Percentiles rank a stretch among this genome's conserved stretches.
phyloP scores from a whole-genome alignment of 257 asterid genomes.

The Perilla frutescens region DNA sequence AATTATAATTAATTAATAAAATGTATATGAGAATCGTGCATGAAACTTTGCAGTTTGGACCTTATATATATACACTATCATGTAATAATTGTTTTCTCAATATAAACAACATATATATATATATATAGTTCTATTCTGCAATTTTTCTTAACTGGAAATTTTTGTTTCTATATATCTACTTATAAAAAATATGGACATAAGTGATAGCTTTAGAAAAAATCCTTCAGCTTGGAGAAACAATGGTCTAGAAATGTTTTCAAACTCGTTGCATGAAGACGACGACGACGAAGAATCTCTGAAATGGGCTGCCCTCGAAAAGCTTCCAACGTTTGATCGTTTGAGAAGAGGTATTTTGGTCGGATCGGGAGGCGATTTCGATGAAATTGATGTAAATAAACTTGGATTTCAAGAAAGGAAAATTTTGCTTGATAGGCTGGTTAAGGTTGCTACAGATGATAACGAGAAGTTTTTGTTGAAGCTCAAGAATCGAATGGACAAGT shows the following conservation, averaged over 20 bases:
- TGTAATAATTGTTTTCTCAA: too few relatives aligned
- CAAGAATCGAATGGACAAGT: constrained; percentile 46
- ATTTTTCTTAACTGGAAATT: too few relatives aligned
- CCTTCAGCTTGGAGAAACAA: constrained; percentile 16
- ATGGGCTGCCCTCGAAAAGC: constrained; percentile 61
- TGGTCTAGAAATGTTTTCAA: constrained; percentile 30
- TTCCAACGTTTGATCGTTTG: constrained; percentile 55
- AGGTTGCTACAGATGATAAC: constrained; percentile 41
- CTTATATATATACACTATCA: too few relatives aligned
- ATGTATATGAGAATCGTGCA: too few relatives aligned
- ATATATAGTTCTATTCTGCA: not conserved
- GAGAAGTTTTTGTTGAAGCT: constrained; percentile 43
- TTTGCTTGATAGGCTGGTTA: constrained; percentile 44
- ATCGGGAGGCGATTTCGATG: constrained; percentile 33
- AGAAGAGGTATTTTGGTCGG: constrained; percentile 51
- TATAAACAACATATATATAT: too few relatives aligned
- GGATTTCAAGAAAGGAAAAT: constrained; percentile 36
- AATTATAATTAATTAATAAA: too few relatives aligned
- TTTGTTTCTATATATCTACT: not conserved
- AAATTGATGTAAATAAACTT: constrained; percentile 34
- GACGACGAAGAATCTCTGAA: constrained; percentile 52
- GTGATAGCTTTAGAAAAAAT: constrained; percentile 22
- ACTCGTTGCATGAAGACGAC: constrained; percentile 37
- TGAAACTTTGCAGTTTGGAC: too few relatives aligned
- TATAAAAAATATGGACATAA: constrained; percentile 17